Conservation (phyloP, 768 basidiomycete species). For the Tricholoma flavovirens region DNA sequence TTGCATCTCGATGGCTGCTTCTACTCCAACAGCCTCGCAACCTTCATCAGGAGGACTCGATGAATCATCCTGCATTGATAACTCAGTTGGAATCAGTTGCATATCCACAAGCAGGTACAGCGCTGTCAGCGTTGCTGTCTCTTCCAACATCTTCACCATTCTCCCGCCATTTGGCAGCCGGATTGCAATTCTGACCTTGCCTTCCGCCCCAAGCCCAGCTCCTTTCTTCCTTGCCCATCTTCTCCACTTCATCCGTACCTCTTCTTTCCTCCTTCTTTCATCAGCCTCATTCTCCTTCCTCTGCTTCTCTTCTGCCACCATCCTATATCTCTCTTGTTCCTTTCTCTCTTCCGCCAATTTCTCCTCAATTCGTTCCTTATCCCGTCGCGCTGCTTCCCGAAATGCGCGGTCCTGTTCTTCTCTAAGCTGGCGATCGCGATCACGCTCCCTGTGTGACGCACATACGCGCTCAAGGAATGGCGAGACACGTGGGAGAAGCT, state of each 20-base stretch:
- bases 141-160: conserved; percentile 51
- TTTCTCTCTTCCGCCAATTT: conserved; percentile 40
- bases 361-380: conserved; percentile 61
- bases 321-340: conserved; percentile 29
- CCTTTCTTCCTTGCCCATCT: conserved; percentile 46
- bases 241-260: conserved; percentile 36
- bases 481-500: conserved; percentile 74
- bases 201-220: conserved; percentile 17
- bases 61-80: conserved; percentile 36
- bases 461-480: conserved; percentile 69
- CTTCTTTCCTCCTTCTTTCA: conserved; percentile 46
- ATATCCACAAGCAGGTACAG: conserved; percentile 74
- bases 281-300: conserved; percentile 28
- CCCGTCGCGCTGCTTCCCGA: conserved; percentile 53
- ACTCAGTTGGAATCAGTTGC: conserved; percentile 41
- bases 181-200: conserved; percentile 41
- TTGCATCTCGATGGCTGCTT: conserved; percentile 28
- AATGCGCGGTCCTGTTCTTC: conserved; percentile 84
- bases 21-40: conserved; percentile 30
- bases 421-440: conserved; percentile 55
- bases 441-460: conserved; percentile 41
- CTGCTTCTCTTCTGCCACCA: conserved; percentile 23
- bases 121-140: conserved; percentile 44
- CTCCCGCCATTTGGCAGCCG: conserved; percentile 53
- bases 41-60: conserved; percentile 32